Conservation (phyloP, 2,329 filamentous ascomycete genomes). For the Neocucurbitaria cava region DNA sequence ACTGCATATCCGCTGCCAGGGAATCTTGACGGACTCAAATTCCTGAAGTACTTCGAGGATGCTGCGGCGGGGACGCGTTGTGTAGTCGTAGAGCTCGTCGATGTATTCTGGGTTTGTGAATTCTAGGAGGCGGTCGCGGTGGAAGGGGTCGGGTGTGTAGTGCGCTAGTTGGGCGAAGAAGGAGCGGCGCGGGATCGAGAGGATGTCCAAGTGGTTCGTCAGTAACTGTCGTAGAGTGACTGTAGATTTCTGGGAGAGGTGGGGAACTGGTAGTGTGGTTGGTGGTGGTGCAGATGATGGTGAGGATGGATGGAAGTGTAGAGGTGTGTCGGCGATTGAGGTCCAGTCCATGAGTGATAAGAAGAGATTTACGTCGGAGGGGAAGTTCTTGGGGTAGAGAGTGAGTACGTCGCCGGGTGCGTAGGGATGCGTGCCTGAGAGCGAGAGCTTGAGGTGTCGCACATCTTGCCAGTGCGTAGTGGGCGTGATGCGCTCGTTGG, state of each 20-base stretch:
- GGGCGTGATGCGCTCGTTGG: slow-evolving; percentile 79
- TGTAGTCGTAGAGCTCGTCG: slow-evolving; percentile 96
- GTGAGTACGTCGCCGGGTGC: slow-evolving; percentile 79
- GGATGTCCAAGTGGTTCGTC: slow-evolving; percentile 85
- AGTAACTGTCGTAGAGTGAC: slow-evolving; percentile 78
- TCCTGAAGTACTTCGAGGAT: slow-evolving; percentile 93
- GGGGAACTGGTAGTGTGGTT: slow-evolving; percentile 48
- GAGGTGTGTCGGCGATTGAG: slow-evolving; percentile 70
- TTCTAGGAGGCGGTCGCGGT: slow-evolving; percentile 82
- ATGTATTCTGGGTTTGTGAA: slow-evolving; percentile 80
- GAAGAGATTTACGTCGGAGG: slow-evolving; percentile 78
- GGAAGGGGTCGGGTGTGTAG: slow-evolving; percentile 74
- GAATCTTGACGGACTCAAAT: slow-evolving; percentile 83
- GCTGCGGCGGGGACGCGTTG: slow-evolving; percentile 84
- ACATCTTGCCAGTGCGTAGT: slow-evolving; percentile 90
- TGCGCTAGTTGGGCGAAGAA: slow-evolving; percentile 83
- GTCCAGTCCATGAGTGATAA: slow-evolving; percentile 82
- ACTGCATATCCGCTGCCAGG: slow-evolving; percentile 73
- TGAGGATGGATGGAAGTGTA: slow-evolving; percentile 60
- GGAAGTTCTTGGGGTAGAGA: slow-evolving; percentile 87
- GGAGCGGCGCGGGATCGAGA: slow-evolving; percentile 82
- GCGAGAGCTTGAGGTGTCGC: slow-evolving; percentile 72
- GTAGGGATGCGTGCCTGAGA: slow-evolving; percentile 56
- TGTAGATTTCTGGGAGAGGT: slow-evolving; percentile 47
- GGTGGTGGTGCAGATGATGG: slow-evolving; percentile 43